Percentiles rank a stretch among this genome's conserved stretches.
These are phyloP conservation scores for Penicillium desertorum DNA, from an alignment of 495 filamentous ascomycete species.

Conservation along the genomic window DNA sequence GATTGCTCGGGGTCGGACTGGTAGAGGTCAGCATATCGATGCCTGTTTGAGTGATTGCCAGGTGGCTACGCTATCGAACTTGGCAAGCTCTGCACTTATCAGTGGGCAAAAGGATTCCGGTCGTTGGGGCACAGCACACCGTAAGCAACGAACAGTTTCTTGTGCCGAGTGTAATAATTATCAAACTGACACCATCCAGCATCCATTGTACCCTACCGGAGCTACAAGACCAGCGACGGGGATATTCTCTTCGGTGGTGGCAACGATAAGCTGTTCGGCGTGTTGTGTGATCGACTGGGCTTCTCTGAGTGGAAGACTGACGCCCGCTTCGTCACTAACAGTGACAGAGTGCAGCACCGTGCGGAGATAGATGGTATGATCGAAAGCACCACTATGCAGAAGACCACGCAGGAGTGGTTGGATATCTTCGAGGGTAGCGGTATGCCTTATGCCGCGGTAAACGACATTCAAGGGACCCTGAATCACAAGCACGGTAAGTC, in stretches of 20 bases:
- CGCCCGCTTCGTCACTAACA: slow-evolving; percentile 73
- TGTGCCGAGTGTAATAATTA: background rate
- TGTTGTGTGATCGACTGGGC: slow-evolving; percentile 76
- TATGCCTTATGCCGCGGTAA: slow-evolving; percentile 93
- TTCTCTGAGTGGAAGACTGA: slow-evolving; percentile 79
- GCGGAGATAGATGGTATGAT: slow-evolving; percentile 73
- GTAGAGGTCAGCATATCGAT: slow-evolving; percentile 89
- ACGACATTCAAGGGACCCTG: slow-evolving; percentile 82
- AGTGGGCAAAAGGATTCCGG: slow-evolving; percentile 85
- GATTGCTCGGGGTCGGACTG: slow-evolving; percentile 64
- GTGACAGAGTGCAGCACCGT: slow-evolving; percentile 76
- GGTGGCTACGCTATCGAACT: slow-evolving; percentile 86
- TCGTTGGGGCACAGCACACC: slow-evolving; percentile 94
- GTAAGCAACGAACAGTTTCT: slow-evolving; percentile 48
- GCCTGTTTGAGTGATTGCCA: slow-evolving; percentile 90
- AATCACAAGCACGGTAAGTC: slow-evolving; percentile 74
- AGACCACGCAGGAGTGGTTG: slow-evolving; percentile 88
- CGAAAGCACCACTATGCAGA: slow-evolving; percentile 67
- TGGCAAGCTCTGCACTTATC: slow-evolving; percentile 88
- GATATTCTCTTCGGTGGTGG: slow-evolving; percentile 91
- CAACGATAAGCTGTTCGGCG: slow-evolving; percentile 86
- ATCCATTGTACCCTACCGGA: slow-evolving; percentile 92
- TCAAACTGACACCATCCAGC: slow-evolving; percentile 49
- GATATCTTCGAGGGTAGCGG: slow-evolving; percentile 83
- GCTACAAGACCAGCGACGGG: slow-evolving; percentile 90